A percentile compares a stretch with the other conserved stretches of the same genome.
Evolutionary conservation across 202 grass and related monocot species (phyloP).

Genomic region (Hordeum pubiflorum): DNA sequence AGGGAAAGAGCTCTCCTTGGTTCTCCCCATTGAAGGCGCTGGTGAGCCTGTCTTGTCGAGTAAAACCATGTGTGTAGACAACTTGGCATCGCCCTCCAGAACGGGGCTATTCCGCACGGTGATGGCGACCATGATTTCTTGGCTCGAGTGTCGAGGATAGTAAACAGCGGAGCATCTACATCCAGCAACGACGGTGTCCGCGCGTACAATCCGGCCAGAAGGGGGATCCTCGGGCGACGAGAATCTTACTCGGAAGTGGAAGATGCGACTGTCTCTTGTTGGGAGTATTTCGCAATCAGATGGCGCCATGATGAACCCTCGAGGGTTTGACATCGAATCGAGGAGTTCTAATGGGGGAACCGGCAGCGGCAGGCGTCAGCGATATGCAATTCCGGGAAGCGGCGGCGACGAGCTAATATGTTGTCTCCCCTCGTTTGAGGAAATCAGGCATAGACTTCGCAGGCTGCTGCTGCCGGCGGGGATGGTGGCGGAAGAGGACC

Average conservation of each 20-base stretch:
- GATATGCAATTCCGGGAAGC: neutral
- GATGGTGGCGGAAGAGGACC: neutral
- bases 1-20: fast-evolving
- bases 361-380: neutral
- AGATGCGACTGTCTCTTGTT: neutral
- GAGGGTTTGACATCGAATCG: neutral
- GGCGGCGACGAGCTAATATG: neutral
- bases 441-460: neutral
- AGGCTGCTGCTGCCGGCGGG: neutral
- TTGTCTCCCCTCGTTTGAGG: neutral
- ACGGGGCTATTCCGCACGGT: neutral
- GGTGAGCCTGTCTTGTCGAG: neutral
- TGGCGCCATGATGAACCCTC: neutral
- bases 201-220: fast-evolving
- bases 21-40: neutral
- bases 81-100: neutral
- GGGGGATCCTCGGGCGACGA: neutral
- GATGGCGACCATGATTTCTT: neutral
- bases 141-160: neutral
- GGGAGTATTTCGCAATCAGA: neutral
- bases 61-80: neutral
- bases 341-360: neutral
- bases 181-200: neutral
- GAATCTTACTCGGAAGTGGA: neutral
- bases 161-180: neutral